A percentile compares a stretch with the other conserved stretches of the same genome.
phyloP scores from a whole-genome alignment of 2,329 filamentous ascomycete species.

The Diaporthe capsici region DNA sequence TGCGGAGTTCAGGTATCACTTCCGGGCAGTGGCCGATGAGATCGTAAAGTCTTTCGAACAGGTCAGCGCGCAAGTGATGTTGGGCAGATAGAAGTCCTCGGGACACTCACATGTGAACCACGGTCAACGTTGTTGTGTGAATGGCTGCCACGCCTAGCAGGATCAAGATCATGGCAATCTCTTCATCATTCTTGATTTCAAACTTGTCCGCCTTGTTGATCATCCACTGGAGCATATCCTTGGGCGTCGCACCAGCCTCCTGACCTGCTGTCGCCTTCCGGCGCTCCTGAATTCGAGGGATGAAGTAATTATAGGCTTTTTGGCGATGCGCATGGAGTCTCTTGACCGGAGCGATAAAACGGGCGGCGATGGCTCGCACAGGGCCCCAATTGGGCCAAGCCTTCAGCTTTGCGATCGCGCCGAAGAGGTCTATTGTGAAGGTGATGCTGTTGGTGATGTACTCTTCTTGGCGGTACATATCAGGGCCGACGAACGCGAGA shows the following conservation, averaged over 20 bases:
- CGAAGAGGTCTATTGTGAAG: slow-evolving; percentile 61
- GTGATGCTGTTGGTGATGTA: slow-evolving; percentile 63
- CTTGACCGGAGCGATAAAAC: slow-evolving; percentile 1
- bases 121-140: slow-evolving; percentile 62
- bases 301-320: slow-evolving; percentile 7
- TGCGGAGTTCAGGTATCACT: slow-evolving; percentile 62
- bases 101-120: slow-evolving; percentile 52
- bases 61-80: not conserved
- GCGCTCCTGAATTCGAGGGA: slow-evolving; percentile 11
- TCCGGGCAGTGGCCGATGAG: slow-evolving; percentile 53
- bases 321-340: slow-evolving; percentile 13
- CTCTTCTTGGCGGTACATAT: slow-evolving; percentile 58
- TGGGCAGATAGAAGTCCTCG: not conserved
- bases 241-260: slow-evolving; percentile 49
- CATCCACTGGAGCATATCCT: slow-evolving; percentile 64
- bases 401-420: slow-evolving; percentile 50
- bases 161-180: slow-evolving; percentile 58
- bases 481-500: slow-evolving; percentile 61
- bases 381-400: slow-evolving; percentile 19
- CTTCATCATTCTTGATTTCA: slow-evolving; percentile 45
- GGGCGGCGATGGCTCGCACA: not conserved
- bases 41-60: slow-evolving; percentile 15
- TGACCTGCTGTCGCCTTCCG: slow-evolving; percentile 9
- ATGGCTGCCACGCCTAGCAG: slow-evolving; percentile 63
- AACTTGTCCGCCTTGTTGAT: slow-evolving; percentile 44